Percentiles rank a stretch among this genome's conserved stretches.
Evolutionary conservation across 1,139 yeast genomes (phyloP).

Genomic region (Suhomyces ambrosiae): DNA sequence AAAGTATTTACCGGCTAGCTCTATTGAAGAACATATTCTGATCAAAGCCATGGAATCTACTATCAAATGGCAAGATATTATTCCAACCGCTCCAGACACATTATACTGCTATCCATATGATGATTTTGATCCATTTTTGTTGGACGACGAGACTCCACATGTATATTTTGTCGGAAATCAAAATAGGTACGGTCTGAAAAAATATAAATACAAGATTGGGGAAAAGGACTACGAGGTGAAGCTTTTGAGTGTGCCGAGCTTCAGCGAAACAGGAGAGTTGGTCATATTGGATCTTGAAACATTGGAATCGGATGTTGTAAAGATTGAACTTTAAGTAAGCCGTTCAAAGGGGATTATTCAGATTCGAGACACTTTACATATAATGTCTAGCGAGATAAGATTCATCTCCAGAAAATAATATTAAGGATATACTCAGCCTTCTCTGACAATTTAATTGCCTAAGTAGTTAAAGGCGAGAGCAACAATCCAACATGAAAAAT

Average conservation of each 20-base stretch:
- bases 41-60: slow-evolving; percentile 60
- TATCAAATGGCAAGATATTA: slow-evolving; percentile 79
- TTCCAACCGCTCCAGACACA: slow-evolving; percentile 97
- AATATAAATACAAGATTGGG: slow-evolving; percentile 23
- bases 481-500: no score
- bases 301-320: slow-evolving; percentile 52
- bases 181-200: slow-evolving; percentile 50
- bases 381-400: no score
- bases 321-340: slow-evolving; percentile 8
- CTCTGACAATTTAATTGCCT: no score
- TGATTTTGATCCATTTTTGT: slow-evolving; percentile 78
- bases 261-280: slow-evolving; percentile 63
- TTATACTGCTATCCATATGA: slow-evolving; percentile 84
- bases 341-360: no score
- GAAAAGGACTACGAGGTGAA: slow-evolving; percentile 33
- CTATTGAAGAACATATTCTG: slow-evolving; percentile 17
- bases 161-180: slow-evolving; percentile 89
- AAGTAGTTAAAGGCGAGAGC: no score
- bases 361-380: no score
- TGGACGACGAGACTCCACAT: slow-evolving; percentile 72
- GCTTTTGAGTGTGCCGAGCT: slow-evolving; percentile 71
- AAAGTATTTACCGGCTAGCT: slow-evolving; percentile 48
- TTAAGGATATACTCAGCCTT: no score
- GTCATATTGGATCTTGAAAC: slow-evolving; percentile 66
- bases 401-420: no score